phyloP scores from a whole-genome alignment of 108 stramenopile genomes.

The Nitzschia palea region DNA sequence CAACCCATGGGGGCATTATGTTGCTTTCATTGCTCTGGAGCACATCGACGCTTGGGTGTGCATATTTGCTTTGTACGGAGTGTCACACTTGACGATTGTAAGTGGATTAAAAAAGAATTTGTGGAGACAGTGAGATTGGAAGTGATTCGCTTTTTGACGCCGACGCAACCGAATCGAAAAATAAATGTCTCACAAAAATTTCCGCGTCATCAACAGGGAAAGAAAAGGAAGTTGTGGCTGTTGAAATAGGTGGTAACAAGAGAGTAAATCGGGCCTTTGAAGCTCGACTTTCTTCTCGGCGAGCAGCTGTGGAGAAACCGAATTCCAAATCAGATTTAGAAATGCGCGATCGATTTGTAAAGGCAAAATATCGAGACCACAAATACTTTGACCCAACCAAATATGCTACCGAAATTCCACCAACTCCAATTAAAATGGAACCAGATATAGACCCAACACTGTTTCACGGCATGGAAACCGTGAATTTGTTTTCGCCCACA shows the following conservation, averaged over 20 bases:
- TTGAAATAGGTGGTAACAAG: conserved; percentile 72
- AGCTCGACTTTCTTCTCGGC: conserved; percentile 37
- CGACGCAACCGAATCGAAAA: too few species aligned
- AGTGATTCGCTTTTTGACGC: too few species aligned
- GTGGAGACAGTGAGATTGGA: neutral
- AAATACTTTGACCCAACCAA: conserved; percentile 33
- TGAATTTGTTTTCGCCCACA: conserved; percentile 7
- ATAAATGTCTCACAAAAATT: neutral
- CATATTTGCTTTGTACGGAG: conserved; percentile 91
- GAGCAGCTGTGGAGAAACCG: conserved; percentile 34
- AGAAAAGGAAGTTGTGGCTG: conserved; percentile 63
- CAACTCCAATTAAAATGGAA: too few species aligned
- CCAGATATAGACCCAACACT: too few species aligned
- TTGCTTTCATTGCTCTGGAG: conserved; percentile 91
- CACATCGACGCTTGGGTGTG: conserved; percentile 88
- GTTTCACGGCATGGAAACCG: neutral
- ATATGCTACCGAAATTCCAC: neutral
- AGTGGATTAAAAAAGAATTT: conserved; percentile 13
- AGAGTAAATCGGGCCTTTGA: conserved; percentile 63
- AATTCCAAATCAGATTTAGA: conserved; percentile 41
- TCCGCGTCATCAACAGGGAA: conserved; percentile 35
- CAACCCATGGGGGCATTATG: conserved; percentile 81
- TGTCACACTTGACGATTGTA: conserved; percentile 67
- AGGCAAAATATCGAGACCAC: conserved; percentile 64
- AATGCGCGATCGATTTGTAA: conserved; percentile 58